Conservation (phyloP, 768 basidiomycete genomes). For the Agrocybe pediades region DNA sequence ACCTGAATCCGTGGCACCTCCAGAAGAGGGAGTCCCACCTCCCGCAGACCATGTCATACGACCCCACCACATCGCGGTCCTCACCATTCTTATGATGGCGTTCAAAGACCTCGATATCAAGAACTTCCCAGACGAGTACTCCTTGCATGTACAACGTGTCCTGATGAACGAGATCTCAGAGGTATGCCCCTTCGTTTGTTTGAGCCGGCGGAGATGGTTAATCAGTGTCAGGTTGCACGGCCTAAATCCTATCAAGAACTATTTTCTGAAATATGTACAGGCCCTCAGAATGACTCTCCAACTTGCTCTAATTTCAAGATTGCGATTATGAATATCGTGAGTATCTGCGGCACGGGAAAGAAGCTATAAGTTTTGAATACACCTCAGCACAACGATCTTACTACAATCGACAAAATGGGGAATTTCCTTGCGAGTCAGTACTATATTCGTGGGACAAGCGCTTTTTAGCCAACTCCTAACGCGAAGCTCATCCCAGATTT, state of each 20-base stretch:
- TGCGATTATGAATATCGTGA: constrained; percentile 42
- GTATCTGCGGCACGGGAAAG: not conserved
- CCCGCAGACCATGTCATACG: constrained; percentile 68
- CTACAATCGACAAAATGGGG: constrained; percentile 59
- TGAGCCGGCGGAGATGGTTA: not conserved
- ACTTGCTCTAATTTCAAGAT: constrained; percentile 46
- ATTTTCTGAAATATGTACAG: constrained; percentile 41
- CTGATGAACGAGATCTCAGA: constrained; percentile 74
- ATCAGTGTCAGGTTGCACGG: constrained; percentile 52
- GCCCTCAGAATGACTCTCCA: constrained; percentile 43
- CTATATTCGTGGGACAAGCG: not conserved
- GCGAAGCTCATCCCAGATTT: constrained; percentile 43
- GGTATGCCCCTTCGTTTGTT: constrained; percentile 35
- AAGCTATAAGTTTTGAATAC: not conserved
- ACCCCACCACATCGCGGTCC: constrained; percentile 75
- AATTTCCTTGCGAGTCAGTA: constrained; percentile 59
- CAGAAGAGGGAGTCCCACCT: constrained; percentile 54
- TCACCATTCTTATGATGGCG: constrained; percentile 61
- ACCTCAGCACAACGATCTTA: constrained; percentile 46
- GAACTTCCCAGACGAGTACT: constrained; percentile 56
- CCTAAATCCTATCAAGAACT: constrained; percentile 60
- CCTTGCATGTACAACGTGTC: constrained; percentile 64
- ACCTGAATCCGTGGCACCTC: constrained; percentile 6
- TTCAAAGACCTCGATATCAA: constrained; percentile 61
- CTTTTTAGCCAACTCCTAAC: not conserved